A percentile compares a stretch with the other conserved stretches of the same genome.
Conservation (phyloP, 257 asterid species). For the Solanum virginianum region DNA sequence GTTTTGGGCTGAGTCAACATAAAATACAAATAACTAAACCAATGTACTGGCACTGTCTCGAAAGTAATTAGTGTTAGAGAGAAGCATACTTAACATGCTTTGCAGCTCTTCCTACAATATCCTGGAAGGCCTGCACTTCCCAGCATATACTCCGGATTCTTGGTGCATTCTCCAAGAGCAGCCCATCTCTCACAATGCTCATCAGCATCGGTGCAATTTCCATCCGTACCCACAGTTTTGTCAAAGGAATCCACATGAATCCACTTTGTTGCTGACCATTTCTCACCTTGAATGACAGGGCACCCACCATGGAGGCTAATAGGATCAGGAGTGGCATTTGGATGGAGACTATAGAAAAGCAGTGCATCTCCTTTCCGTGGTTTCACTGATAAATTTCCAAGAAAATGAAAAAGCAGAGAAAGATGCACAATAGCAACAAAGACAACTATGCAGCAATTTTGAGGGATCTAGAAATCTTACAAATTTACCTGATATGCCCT, state of each 20-base stretch:
- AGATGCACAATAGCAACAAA: background rate
- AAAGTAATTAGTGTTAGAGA: background rate
- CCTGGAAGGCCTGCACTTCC: slow-evolving; percentile 74
- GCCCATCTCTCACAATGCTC: slow-evolving; percentile 86
- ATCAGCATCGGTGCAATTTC: slow-evolving; percentile 39
- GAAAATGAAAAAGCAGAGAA: background rate
- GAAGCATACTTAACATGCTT: slow-evolving; percentile 32
- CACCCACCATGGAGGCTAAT: slow-evolving; percentile 82
- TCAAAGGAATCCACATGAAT: slow-evolving; percentile 78
- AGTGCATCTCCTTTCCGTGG: slow-evolving; percentile 95
- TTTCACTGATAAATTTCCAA: slow-evolving; percentile 37
- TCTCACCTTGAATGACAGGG: slow-evolving; percentile 88
- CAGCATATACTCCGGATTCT: slow-evolving; percentile 78
- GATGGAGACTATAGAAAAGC: slow-evolving; percentile 70
- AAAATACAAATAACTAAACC: background rate
- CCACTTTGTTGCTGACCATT: slow-evolving; percentile 99
- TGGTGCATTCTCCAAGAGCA: slow-evolving; percentile 85
- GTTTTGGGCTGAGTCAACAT: background rate
- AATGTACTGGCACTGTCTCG: background rate
- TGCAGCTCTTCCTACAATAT: slow-evolving; percentile 87
- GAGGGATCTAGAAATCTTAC: background rate
- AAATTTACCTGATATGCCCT: slow-evolving; percentile 75
- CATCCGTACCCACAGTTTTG: slow-evolving; percentile 33
- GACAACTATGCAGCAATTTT: background rate
- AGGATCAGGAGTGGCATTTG: slow-evolving; percentile 68